Base-by-base conservation (phyloP, 345 rosid genomes). In the Salix suchowensis region DNA sequence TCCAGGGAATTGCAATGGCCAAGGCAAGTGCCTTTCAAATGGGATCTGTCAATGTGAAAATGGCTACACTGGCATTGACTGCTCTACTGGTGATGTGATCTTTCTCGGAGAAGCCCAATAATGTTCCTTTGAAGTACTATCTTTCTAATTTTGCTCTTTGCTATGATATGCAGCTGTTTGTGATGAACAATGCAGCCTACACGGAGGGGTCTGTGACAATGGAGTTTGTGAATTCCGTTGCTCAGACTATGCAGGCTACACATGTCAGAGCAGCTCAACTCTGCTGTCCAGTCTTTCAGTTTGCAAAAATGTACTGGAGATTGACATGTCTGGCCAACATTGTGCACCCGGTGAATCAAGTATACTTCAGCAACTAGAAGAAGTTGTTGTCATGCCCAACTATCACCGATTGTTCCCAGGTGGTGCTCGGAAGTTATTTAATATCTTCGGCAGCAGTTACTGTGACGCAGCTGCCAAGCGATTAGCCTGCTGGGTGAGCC, bases 141-240 rank as follows among this genome's bases (percentile, higher is more conserved):
- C 42, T 39, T 21, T 30, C 71, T 80, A 68, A 74, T 40, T 52
- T 42, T 66, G 19, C 70, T 13, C 46, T 67, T 50, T 76, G 66
- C 55, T 37, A 30, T 65, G 75, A 72, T 54, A 19, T 79, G 83
- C 95, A 96, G 99, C 94, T 82, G 92, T 90, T 60, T 96, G 99
- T 28, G 97, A 96, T 44, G 99, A 96, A 77, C 99, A 96, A 70
- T 96, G 99, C 86, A 96, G 98, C 78, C 93, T 96, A 21, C 99
- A 96, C 52, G 98, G 99, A 37, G 99, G 99, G 71, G 99, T 96
- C n/a, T 96, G 99, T 80, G 99, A 96, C 76, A 91, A 96, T 62
- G 99, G 99, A 55, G 97, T 92, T 83, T 96, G 99, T 28, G 99
- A 96, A 80, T 96, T 96, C 74, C 94, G 98, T 40, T 96, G 99